A percentile compares a stretch with the other conserved stretches of the same genome.
Evolutionary conservation across 805 yeast species (phyloP).

Genomic region (Candida easanensis): DNA sequence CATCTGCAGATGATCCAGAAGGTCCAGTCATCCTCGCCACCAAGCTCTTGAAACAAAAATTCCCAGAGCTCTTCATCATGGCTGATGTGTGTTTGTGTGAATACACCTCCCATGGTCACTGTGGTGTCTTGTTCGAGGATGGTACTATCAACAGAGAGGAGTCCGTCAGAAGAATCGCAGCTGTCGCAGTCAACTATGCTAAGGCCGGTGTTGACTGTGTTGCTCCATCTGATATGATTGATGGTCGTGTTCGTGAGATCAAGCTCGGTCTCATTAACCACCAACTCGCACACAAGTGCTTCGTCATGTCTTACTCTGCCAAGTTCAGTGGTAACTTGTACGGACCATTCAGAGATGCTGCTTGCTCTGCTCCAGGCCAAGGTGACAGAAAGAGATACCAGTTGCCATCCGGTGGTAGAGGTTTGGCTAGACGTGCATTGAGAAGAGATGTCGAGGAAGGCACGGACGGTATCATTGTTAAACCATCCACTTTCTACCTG

Average conservation of each 20-base stretch:
- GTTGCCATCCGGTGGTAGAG: conserved; percentile 88
- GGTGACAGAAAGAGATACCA: conserved; percentile 95
- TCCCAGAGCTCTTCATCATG: conserved; percentile 83
- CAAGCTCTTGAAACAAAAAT: conserved; percentile 55
- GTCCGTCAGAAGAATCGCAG: conserved; percentile 81
- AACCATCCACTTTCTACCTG: conserved; percentile 93
- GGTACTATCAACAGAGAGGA: conserved; percentile 76
- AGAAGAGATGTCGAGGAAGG: conserved; percentile 87
- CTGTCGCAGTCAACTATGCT: conserved; percentile 94
- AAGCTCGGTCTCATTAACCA: conserved; percentile 80
- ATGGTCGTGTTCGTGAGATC: conserved; percentile 88
- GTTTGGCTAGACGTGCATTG: conserved; percentile 90
- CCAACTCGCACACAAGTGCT: conserved; percentile 79
- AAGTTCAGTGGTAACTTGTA: conserved; percentile 88
- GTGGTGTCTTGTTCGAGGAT: conserved; percentile 86
- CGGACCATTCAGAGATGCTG: conserved; percentile 98
- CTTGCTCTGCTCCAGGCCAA: conserved; percentile 81
- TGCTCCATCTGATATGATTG: conserved; percentile 98
- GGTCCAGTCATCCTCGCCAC: conserved; percentile 91
- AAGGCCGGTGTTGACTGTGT: conserved; percentile 93
- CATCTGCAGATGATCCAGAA: conserved; percentile 92
- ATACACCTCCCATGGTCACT: conserved; percentile 96
- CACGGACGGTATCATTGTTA: conserved; percentile 91
- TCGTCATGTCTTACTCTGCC: conserved; percentile 92
- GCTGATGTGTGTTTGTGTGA: conserved; percentile 97